These are phyloP conservation scores for Pichia sp. DNA, from an alignment of 1,139 yeast genomes.

Conservation along the genomic window DNA sequence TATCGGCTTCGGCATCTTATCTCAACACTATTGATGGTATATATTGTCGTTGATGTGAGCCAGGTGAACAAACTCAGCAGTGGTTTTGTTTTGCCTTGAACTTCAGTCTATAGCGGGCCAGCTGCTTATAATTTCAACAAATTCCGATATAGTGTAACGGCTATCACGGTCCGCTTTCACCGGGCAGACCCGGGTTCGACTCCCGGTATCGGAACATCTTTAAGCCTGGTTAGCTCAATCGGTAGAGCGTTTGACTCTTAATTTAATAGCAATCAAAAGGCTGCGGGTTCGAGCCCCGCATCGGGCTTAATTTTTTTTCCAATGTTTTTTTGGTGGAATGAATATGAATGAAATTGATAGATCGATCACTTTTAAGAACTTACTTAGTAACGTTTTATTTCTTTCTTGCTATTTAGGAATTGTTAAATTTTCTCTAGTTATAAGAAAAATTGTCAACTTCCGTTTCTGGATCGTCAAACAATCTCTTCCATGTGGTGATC, in stretches of 20 bases:
- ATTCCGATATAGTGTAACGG: conserved; percentile 68
- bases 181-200: conserved; percentile 76
- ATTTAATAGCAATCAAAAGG: conserved; percentile 31
- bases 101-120: too few species aligned
- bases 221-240: conserved; percentile 33
- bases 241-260: conserved; percentile 38
- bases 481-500: conserved; percentile 71
- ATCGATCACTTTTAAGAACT: too few species aligned
- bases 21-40: too few species aligned
- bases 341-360: neutral
- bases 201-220: conserved; percentile 63
- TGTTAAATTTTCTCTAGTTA: neutral
- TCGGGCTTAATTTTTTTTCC: conserved; percentile 28
- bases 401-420: neutral
- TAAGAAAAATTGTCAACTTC: conserved; percentile 55
- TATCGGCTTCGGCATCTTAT: too few species aligned
- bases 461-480: conserved; percentile 48
- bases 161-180: conserved; percentile 74
- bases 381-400: neutral
- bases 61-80: too few species aligned
- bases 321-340: neutral
- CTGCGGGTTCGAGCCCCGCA: conserved; percentile 41
- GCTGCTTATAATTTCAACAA: conserved; percentile 9
- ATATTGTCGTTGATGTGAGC: too few species aligned
- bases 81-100: too few species aligned